Conservation (phyloP, 2,329 filamentous ascomycete genomes). For the Venturia effusa region DNA sequence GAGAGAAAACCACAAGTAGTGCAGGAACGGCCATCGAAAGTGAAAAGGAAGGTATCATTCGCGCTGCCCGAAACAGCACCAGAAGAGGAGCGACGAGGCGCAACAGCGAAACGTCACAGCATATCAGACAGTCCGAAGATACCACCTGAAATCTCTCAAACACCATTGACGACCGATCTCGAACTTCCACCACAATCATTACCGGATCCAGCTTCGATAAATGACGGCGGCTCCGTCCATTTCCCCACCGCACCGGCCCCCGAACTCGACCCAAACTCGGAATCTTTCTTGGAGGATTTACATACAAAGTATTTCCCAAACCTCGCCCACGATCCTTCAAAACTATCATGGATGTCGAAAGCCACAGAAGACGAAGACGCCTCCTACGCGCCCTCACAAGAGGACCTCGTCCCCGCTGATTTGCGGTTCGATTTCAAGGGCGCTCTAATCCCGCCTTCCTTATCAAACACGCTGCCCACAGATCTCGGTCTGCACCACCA, state of each 20-base stretch:
- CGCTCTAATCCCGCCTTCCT: constrained; percentile 64
- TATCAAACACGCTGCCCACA: constrained; percentile 62
- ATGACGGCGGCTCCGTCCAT: constrained; percentile 36
- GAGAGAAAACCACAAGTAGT: not conserved
- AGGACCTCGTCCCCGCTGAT: constrained; percentile 59
- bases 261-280: constrained; percentile 72
- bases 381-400: constrained; percentile 70
- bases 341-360: constrained; percentile 78
- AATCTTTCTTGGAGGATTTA: constrained; percentile 72
- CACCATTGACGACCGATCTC: not conserved
- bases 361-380: constrained; percentile 58
- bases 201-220: not conserved
- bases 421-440: constrained; percentile 87
- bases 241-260: constrained; percentile 51
- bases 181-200: constrained; percentile 6
- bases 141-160: not conserved
- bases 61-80: not conserved
- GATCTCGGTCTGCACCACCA: constrained; percentile 86
- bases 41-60: constrained; percentile 9
- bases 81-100: not conserved
- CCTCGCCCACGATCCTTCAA: constrained; percentile 72
- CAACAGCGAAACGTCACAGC: constrained; percentile 10
- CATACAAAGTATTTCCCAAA: constrained; percentile 91
- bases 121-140: not conserved
- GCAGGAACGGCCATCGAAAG: not conserved